Conservation (phyloP, 2,329 filamentous ascomycete species). For the Didymosphaeria variabile region DNA sequence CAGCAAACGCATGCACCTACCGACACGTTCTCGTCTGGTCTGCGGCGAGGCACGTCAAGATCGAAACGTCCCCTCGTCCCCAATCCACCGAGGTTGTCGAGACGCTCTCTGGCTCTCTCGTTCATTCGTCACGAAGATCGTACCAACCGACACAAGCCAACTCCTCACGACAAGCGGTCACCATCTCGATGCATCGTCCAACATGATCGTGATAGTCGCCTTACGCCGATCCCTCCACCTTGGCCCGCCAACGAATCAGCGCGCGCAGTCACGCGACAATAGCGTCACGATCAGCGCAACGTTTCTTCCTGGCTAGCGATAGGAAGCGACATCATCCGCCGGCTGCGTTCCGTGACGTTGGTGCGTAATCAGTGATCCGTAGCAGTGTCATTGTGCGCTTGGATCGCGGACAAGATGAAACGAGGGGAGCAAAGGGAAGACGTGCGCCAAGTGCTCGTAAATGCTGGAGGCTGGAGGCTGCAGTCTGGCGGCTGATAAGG, state of each 20-base stretch:
- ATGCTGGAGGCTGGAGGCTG: no score
- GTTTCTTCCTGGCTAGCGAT: not conserved
- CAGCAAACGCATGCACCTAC: not conserved
- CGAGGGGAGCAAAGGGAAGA: not conserved
- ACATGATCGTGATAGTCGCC: slow-evolving; percentile 11
- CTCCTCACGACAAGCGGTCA: not conserved
- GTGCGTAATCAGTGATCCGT: not conserved
- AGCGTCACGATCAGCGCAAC: slow-evolving; percentile 13
- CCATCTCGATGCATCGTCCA: slow-evolving; percentile 3
- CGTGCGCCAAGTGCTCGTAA: slow-evolving; percentile 2
- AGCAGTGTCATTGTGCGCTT: not conserved
- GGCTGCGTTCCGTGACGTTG: not conserved
- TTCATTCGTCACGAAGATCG: not conserved
- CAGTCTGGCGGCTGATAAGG: not conserved
- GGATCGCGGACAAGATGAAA: not conserved
- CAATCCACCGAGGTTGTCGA: not conserved
- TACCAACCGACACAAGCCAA: not conserved
- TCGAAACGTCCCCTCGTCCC: not conserved
- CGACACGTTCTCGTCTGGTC: not conserved
- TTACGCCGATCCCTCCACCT: not conserved
- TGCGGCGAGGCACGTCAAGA: not conserved
- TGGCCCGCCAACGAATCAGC: not conserved
- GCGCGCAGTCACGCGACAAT: slow-evolving; percentile 10
- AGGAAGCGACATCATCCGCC: not conserved
- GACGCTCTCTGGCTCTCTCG: not conserved